Percentiles rank a stretch among this genome's conserved stretches.
phyloP scores from a whole-genome alignment of 2,329 filamentous ascomycete genomes.

The Penicillium fuscoglaucum region DNA sequence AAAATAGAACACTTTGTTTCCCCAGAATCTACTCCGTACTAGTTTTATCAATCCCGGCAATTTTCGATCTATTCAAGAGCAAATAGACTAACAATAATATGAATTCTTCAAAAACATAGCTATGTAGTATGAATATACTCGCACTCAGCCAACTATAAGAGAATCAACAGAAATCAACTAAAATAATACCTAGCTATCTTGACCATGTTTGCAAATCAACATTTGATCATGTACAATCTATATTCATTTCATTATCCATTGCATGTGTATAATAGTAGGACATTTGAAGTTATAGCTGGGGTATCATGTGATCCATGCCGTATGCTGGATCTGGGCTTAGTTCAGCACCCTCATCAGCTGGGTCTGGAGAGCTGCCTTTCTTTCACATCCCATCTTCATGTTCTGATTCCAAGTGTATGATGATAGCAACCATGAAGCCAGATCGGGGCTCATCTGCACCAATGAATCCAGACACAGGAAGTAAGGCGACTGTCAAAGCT shows the following conservation, averaged over 20 bases:
- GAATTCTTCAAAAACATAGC: not conserved
- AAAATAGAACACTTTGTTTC: not conserved
- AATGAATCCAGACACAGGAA: not conserved
- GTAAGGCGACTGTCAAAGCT: not conserved
- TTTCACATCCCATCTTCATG: not conserved
- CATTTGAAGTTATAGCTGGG: not conserved
- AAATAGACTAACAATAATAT: not conserved
- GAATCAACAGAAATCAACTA: not conserved
- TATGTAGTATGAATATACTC: not conserved
- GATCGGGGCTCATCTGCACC: not conserved
- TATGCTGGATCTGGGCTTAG: not conserved
- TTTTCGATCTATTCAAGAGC: not conserved
- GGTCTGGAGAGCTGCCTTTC: not conserved
- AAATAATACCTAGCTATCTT: not conserved
- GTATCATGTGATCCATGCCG: conserved; percentile 1
- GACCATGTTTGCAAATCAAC: not conserved
- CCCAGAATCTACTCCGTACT: not conserved
- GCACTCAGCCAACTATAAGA: not conserved
- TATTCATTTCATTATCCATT: not conserved
- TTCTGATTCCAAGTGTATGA: not conserved
- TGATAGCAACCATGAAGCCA: not conserved
- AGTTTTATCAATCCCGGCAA: not conserved
- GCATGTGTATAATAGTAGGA: not conserved
- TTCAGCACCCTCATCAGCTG: not conserved
- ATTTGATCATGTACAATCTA: not conserved